Evolutionary conservation across 371 early-diverging fungal genomes (phyloP).

Genomic region (Globomyces sp.): DNA sequence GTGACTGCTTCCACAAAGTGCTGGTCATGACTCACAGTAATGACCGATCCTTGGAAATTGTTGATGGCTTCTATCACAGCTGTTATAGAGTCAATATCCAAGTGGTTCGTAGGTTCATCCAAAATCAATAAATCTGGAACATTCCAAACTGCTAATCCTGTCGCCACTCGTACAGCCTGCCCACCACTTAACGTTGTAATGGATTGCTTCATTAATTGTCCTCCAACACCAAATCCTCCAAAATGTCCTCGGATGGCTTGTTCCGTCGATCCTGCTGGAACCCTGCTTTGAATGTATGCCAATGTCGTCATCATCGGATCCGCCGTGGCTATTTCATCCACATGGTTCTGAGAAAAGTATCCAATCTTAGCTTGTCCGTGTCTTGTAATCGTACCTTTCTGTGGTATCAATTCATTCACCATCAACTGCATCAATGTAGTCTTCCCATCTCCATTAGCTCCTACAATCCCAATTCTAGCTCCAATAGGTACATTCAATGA

Average conservation of each 20-base stretch:
- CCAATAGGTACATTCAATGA: constrained; percentile 62
- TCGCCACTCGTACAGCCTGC: constrained; percentile 69
- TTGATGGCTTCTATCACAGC: constrained; percentile 49
- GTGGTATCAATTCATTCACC: constrained; percentile 50
- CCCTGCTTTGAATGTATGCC: constrained; percentile 68
- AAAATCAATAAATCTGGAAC: constrained; percentile 74
- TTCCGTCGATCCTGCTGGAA: constrained; percentile 51
- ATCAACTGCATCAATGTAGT: constrained; percentile 78
- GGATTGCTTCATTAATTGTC: constrained; percentile 48
- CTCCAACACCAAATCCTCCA: constrained; percentile 66
- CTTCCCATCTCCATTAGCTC: constrained; percentile 75
- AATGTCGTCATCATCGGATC: constrained; percentile 61
- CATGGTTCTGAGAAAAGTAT: constrained; percentile 80
- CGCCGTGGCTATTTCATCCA: constrained; percentile 43
- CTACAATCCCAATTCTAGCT: constrained; percentile 67
- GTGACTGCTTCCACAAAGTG: background rate
- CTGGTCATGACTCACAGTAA: constrained; percentile 59
- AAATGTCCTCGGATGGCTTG: constrained; percentile 59
- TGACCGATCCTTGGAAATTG: constrained; percentile 46
- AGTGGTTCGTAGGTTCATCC: constrained; percentile 88
- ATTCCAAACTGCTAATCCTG: constrained; percentile 64
- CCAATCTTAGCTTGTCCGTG: constrained; percentile 64
- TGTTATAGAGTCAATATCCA: constrained; percentile 82
- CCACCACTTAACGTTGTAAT: constrained; percentile 68
- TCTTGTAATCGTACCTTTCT: constrained; percentile 56